Percentiles rank a stretch among this genome's conserved stretches.
Conservation (phyloP, 2,329 filamentous ascomycete genomes). For the Colletotrichum orchidophilum region DNA sequence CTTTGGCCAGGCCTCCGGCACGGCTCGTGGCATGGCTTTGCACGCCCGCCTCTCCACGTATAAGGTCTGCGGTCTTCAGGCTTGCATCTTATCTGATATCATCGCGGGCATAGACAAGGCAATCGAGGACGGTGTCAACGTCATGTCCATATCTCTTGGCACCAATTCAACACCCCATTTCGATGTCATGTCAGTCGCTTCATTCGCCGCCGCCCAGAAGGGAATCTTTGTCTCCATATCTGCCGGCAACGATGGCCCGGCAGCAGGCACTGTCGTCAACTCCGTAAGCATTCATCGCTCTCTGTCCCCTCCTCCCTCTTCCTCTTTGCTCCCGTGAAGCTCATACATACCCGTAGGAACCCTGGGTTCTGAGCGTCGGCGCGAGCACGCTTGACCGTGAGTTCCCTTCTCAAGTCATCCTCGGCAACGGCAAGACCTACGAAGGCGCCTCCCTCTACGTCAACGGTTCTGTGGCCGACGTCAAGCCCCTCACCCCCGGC, state of each 20-base stretch:
- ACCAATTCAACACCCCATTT: neutral
- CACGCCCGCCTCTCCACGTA: constrained; percentile 17
- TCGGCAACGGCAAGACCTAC: constrained; percentile 22
- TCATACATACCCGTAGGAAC: neutral
- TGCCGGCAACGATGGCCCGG: constrained; percentile 8
- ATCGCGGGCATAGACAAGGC: constrained; percentile 19
- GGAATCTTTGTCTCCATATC: constrained; percentile 7
- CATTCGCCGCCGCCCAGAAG: constrained; percentile 4
- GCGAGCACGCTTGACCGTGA: constrained; percentile 28
- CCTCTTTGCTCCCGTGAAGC: neutral
- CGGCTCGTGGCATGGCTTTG: constrained; percentile 17
- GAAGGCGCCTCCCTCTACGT: constrained; percentile 13
- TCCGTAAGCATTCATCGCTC: neutral
- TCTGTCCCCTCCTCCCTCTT: neutral
- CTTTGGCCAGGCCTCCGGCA: constrained; percentile 18
- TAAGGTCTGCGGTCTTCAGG: constrained; percentile 14
- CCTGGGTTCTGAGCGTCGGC: constrained; percentile 17
- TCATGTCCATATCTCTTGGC: constrained; percentile 19
- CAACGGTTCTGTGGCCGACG: constrained; percentile 1
- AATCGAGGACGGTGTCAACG: constrained; percentile 23
- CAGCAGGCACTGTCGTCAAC: neutral
- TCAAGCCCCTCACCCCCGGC: constrained; percentile 1
- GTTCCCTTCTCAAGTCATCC: constrained; percentile 9
- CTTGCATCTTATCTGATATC: constrained; percentile 14
- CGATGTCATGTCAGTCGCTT: no score